These are phyloP conservation scores for Mycosarcoma maydis DNA, from an alignment of 1,284 basidiomycete species.

Conservation along the genomic window DNA sequence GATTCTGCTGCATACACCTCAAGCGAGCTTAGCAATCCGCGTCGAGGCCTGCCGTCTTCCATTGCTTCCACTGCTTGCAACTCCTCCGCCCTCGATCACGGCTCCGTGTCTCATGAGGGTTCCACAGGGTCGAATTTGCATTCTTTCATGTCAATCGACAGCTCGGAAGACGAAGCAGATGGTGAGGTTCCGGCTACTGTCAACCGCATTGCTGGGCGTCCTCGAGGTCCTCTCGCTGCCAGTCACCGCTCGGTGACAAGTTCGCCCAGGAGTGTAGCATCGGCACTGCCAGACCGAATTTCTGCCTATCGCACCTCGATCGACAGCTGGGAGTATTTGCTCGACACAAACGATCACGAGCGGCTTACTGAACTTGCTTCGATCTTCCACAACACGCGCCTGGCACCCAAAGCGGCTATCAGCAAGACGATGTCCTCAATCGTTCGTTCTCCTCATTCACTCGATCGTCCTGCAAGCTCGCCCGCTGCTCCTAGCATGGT, in stretches of 20 bases:
- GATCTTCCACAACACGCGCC: constrained; percentile 14
- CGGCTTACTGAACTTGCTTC: constrained; percentile 34
- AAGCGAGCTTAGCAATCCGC: constrained; percentile 4
- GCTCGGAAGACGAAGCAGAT: constrained; percentile 37
- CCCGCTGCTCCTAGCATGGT: background rate
- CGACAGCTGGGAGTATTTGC: constrained; percentile 37
- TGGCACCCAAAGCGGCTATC: background rate
- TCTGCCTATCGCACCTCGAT: constrained; percentile 32
- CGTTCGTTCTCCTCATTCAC: constrained; percentile 4
- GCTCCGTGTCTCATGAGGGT: constrained; percentile 18
- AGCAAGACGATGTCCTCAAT: background rate
- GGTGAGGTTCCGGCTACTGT: constrained; percentile 2
- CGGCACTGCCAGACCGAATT: constrained; percentile 10
- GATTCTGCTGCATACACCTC: constrained; percentile 4
- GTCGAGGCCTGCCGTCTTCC: background rate
- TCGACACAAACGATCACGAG: constrained; percentile 16
- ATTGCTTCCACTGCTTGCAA: background rate
- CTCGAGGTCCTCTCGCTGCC: background rate
- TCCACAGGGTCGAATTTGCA: constrained; percentile 13
- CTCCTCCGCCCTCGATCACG: constrained; percentile 10
- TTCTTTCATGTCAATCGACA: constrained; percentile 52
- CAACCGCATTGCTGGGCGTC: background rate
- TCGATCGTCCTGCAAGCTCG: constrained; percentile 16
- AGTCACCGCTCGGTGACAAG: background rate
- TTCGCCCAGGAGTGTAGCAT: background rate